These are phyloP conservation scores for Plasmopara halstedii DNA, from an alignment of 352 stramenopile species.

Conservation along the genomic window DNA sequence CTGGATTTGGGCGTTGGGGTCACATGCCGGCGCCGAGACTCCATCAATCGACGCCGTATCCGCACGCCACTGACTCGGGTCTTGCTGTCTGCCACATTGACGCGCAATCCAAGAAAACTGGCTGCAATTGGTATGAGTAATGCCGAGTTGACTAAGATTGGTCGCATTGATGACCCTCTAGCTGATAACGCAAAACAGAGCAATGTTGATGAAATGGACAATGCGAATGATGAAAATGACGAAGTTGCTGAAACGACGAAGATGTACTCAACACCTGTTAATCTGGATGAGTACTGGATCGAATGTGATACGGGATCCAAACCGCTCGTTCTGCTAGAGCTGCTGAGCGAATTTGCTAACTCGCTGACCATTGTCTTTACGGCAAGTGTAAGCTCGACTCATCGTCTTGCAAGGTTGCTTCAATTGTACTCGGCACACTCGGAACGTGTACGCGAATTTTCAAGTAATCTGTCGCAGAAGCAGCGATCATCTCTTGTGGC, in stretches of 20 bases:
- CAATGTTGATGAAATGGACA: conserved; percentile 25
- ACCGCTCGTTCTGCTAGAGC: conserved; percentile 90
- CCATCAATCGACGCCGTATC: conserved; percentile 72
- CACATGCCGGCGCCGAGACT: conserved; percentile 66
- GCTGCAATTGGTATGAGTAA: conserved; percentile 92
- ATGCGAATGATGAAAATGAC: conserved; percentile 18
- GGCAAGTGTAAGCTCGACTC: conserved; percentile 93
- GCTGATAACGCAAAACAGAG: conserved; percentile 58
- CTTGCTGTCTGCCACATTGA: conserved; percentile 97
- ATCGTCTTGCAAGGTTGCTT: conserved; percentile 91
- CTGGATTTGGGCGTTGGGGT: conserved; percentile 18
- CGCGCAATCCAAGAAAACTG: conserved; percentile 94
- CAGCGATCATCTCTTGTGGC: conserved; percentile 66
- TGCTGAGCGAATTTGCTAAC: conserved; percentile 78
- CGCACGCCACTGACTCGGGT: conserved; percentile 90
- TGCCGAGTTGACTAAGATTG: conserved; percentile 90
- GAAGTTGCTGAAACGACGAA: conserved; percentile 21
- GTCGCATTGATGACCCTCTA: conserved; percentile 48
- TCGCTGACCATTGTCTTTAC: conserved; percentile 93
- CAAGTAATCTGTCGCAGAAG: conserved; percentile 73
- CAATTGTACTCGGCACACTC: conserved; percentile 74
- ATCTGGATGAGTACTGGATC: conserved; percentile 85
- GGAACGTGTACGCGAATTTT: conserved; percentile 70
- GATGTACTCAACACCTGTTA: conserved; percentile 72
- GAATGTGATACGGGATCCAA: conserved; percentile 93